Base-by-base conservation (phyloP, 2,329 filamentous ascomycete genomes). In the Fusarium pilosicola region DNA sequence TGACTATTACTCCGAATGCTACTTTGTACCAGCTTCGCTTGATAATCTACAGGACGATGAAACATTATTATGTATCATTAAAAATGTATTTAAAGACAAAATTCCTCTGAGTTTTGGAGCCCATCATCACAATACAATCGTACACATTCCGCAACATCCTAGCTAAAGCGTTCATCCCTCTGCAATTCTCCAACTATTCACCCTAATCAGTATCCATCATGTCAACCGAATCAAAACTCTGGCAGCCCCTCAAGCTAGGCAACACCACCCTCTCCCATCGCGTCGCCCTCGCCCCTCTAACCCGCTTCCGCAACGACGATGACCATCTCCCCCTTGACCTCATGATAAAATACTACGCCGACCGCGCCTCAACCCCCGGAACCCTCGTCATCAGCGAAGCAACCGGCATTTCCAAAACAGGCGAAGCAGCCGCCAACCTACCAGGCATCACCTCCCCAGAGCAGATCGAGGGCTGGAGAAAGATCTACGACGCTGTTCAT, bases 401-500 rank as follows among this genome's bases (percentile, higher is more conserved):
- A 81, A 81, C 88, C 82, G 80, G 86, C 79, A 68, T 76, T 67
- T 84, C 80, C 18, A 79, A 76, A 2, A 45, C 75, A 2, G 77
- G 70, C 7, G 77, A 77, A 36, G 78, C 70, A 32, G 62, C 59
- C 12, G 36, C 69, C 26, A 70, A 88, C 69, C 83, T 87, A 4
- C 90, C 91, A 0, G 90, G 89, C 4, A 88, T 93, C 75, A 91
- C 85, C 76, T 87, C 79, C 26, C 80, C 85, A 0, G 85, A 84
- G n/a, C 89, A 92, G 67, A 84, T 91, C 46, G 84, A 83, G 4
- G 87, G 83, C 0, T 93, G 91, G 91, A 88, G 86, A 70, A 81
- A 85, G 20, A 82, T 93, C 46, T 90, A 88, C 5, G 86, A 89
- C 32, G 88, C 87, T 2, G 89, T 93, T 1, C 92, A 94, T 78